Evolutionary conservation across 768 basidiomycete genomes (phyloP).

Genomic region (Lenzites betulinus): DNA sequence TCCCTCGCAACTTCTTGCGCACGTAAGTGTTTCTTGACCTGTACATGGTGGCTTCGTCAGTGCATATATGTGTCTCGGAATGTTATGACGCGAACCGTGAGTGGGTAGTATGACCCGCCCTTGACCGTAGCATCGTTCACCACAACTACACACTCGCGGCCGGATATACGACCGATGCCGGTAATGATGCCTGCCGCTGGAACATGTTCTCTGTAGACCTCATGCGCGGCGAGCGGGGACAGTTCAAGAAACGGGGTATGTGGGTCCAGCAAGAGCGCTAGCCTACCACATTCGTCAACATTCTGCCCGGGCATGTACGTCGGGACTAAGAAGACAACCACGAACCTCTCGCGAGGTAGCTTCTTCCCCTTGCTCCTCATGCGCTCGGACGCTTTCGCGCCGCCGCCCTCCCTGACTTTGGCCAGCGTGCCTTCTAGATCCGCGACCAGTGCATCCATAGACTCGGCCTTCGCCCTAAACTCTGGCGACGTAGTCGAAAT

Average conservation of each 20-base stretch:
- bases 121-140: slow-evolving; percentile 96
- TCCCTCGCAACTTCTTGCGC: slow-evolving; percentile 95
- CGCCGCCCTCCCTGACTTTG: slow-evolving; percentile 68
- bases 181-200: slow-evolving; percentile 92
- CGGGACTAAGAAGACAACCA: not conserved
- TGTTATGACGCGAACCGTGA: slow-evolving; percentile 53
- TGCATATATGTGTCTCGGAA: not conserved
- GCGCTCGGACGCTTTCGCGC: slow-evolving; percentile 69
- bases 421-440: slow-evolving; percentile 64
- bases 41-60: not conserved
- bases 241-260: slow-evolving; percentile 90
- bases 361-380: slow-evolving; percentile 81
- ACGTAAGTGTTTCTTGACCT: slow-evolving; percentile 94
- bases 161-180: slow-evolving; percentile 70
- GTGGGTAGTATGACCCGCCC: slow-evolving; percentile 89
- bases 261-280: slow-evolving; percentile 77
- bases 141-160: slow-evolving; percentile 83
- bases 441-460: slow-evolving; percentile 70
- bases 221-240: slow-evolving; percentile 82
- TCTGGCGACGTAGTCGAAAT: slow-evolving; percentile 71
- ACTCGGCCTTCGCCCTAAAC: slow-evolving; percentile 62
- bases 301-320: no score
- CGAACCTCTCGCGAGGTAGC: slow-evolving; percentile 79
- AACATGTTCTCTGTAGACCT: slow-evolving; percentile 77
- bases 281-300: slow-evolving; percentile 40